A percentile compares a stretch with the other conserved stretches of the same genome.
phyloP scores from a whole-genome alignment of 179 eudicot species.

The Carnegiea gigantea region DNA sequence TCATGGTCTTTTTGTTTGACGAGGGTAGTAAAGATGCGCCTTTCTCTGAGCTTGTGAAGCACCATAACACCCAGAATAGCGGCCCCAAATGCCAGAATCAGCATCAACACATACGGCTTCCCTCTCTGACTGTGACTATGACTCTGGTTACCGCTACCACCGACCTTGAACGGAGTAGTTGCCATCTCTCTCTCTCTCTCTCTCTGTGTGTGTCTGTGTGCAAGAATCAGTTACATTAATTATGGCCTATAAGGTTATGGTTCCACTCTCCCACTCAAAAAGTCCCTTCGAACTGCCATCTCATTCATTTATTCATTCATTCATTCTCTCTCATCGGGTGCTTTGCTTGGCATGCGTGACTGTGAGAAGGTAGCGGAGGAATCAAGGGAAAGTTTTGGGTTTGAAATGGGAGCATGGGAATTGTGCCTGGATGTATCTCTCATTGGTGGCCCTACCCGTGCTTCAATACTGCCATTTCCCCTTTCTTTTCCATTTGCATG shows the following conservation, averaged over 20 bases:
- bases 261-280: neutral
- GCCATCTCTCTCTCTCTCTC: neutral
- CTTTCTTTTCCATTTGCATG: neutral
- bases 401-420: neutral
- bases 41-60: constrained; percentile 68
- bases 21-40: constrained; percentile 45
- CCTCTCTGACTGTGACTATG: constrained; percentile 19
- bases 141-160: neutral
- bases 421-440: neutral
- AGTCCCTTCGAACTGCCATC: neutral
- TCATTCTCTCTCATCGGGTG: neutral
- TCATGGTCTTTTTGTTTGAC: constrained; percentile 62
- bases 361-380: neutral
- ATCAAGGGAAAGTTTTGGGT: neutral
- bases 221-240: neutral
- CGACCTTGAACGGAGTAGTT: no score
- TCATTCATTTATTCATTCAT: neutral
- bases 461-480: neutral
- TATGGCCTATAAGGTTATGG: neutral
- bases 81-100: constrained; percentile 55
- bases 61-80: constrained; percentile 63
- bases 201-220: no score
- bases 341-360: neutral
- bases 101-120: constrained; percentile 49
- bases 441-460: neutral